Evolutionary conservation across 2,329 filamentous ascomycete species (phyloP).

Genomic region (Trichoderma lentiforme): DNA sequence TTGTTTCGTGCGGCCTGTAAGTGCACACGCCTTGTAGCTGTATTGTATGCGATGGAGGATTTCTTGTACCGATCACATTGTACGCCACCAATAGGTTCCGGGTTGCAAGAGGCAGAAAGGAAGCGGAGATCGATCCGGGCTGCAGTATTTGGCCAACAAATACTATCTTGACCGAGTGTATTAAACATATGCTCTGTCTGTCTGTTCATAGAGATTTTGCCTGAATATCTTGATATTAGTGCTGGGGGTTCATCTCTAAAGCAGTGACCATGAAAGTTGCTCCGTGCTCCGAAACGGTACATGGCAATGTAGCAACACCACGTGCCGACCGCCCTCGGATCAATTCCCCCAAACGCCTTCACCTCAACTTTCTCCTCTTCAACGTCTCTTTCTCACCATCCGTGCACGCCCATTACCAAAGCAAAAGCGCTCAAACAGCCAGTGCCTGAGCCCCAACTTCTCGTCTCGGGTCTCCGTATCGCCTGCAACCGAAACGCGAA

Average conservation of each 20-base stretch:
- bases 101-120: neutral
- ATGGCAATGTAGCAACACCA: neutral
- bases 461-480: constrained; percentile 9
- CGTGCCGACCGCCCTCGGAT: constrained; percentile 1
- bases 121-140: neutral
- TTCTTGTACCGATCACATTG: too few species aligned
- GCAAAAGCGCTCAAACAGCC: constrained; percentile 11
- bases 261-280: neutral
- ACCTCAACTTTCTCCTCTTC: neutral
- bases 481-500: constrained; percentile 18
- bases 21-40: neutral
- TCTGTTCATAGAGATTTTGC: neutral
- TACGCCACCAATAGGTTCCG: too few species aligned
- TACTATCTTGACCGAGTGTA: neutral
- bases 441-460: constrained; percentile 7
- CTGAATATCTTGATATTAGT: neutral
- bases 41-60: neutral
- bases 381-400: neutral
- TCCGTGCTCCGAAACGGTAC: neutral
- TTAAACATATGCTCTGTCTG: neutral
- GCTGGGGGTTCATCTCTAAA: neutral
- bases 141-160: neutral
- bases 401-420: neutral
- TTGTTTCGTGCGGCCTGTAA: neutral
- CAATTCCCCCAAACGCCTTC: neutral